Evolutionary conservation across 768 basidiomycete genomes (phyloP).

Genomic region (Boletales sp.): DNA sequence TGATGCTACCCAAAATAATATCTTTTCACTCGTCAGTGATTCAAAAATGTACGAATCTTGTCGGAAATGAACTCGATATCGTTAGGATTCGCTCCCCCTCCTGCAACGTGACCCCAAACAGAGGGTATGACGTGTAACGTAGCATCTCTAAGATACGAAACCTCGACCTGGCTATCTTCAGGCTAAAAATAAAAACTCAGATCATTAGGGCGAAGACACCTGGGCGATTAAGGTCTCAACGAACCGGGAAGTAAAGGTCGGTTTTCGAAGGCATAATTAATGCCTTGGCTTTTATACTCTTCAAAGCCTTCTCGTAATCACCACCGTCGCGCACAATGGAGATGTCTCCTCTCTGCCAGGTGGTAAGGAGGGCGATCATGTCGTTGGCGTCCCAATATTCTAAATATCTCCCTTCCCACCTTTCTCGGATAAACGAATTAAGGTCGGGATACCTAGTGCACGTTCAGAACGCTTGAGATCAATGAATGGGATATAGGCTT

Average conservation of each 20-base stretch:
- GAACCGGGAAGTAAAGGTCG: constrained; percentile 56
- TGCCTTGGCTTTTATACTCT: constrained; percentile 46
- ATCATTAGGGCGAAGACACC: background rate
- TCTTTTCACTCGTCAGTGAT: constrained; percentile 15
- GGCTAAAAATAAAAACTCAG: constrained; percentile 36
- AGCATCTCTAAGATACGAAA: constrained; percentile 40
- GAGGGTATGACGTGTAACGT: constrained; percentile 52
- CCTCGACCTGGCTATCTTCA: constrained; percentile 52
- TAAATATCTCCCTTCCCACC: constrained; percentile 48
- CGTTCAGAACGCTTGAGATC: background rate
- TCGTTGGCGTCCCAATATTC: constrained; percentile 54
- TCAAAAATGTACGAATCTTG: constrained; percentile 42
- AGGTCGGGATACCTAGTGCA: constrained; percentile 43
- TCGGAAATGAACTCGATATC: constrained; percentile 41
- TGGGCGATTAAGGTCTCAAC: background rate
- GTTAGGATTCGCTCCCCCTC: constrained; percentile 38
- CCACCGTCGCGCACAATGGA: constrained; percentile 44
- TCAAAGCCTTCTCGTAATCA: constrained; percentile 40
- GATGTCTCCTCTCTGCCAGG: constrained; percentile 53
- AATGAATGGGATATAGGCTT: constrained; percentile 10
- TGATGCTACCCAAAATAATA: background rate
- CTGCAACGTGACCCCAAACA: constrained; percentile 57
- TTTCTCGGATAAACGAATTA: constrained; percentile 45
- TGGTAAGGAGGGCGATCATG: constrained; percentile 45
- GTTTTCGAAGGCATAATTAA: constrained; percentile 60